A percentile compares a stretch with the other conserved stretches of the same genome.
These are phyloP conservation scores for Globisporangium okanoganense DNA, from an alignment of 352 stramenopile genomes.

Conservation along the genomic window DNA sequence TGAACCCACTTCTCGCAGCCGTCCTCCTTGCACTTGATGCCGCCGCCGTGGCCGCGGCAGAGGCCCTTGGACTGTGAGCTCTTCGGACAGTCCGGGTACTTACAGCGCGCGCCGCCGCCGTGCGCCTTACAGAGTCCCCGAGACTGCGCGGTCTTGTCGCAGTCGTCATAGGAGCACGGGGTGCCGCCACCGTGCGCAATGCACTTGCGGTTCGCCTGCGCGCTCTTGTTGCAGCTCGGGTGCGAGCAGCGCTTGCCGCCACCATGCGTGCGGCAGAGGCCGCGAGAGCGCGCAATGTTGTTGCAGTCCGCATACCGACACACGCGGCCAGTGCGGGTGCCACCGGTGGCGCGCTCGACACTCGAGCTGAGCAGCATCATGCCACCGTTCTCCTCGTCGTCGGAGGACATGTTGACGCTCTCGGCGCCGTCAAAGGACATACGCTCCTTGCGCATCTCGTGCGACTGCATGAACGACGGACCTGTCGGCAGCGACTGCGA, in stretches of 20 bases:
- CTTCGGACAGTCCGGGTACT: conserved; percentile 84
- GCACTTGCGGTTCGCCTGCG: conserved; percentile 87
- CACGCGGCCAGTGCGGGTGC: conserved; percentile 56
- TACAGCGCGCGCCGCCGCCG: conserved; percentile 75
- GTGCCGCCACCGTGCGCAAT: conserved; percentile 84
- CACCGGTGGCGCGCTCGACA: conserved; percentile 36
- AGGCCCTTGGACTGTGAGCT: conserved; percentile 81
- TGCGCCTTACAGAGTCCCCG: conserved; percentile 82
- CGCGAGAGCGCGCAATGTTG: conserved; percentile 79
- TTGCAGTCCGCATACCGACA: conserved; percentile 82
- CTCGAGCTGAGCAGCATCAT: conserved; percentile 76
- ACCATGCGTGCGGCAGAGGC: conserved; percentile 71
- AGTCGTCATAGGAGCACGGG: conserved; percentile 81
- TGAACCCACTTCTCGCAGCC: conserved; percentile 88
- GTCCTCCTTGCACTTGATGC: conserved; percentile 85
- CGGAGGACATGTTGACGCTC: conserved; percentile 58
- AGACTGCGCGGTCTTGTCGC: conserved; percentile 85
- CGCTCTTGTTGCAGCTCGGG: conserved; percentile 82
- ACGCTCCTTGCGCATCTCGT: conserved; percentile 26
- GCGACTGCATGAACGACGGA: conserved; percentile 63
- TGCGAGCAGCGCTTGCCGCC: conserved; percentile 80
- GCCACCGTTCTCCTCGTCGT: conserved; percentile 55
- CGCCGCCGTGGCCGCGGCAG: conserved; percentile 76
- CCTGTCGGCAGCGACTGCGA: conserved; percentile 69
- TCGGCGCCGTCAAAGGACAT: conserved; percentile 64